A percentile compares a stretch with the other conserved stretches of the same genome.
phyloP scores from a whole-genome alignment of 805 yeast genomes.

The Candida ponderosae region DNA sequence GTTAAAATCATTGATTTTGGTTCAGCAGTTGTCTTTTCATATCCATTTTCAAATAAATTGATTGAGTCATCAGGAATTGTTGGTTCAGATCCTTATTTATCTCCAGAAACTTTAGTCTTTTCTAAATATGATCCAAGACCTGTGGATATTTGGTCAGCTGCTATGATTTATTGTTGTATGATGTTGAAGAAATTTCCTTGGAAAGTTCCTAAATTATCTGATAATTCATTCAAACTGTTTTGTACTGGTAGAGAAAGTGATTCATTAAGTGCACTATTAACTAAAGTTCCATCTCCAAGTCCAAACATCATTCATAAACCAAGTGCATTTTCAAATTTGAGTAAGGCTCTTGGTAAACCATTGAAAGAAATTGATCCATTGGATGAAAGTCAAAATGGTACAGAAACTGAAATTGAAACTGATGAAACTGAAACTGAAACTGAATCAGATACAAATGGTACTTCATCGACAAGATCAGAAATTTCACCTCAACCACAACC shows the following conservation, averaged over 20 bases:
- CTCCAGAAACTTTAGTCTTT: constrained; percentile 75
- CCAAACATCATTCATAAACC: constrained; percentile 13
- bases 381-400: background rate
- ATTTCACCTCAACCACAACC: background rate
- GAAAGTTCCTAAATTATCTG: constrained; percentile 85
- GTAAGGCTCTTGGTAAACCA: constrained; percentile 20
- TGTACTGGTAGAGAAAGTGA: constrained; percentile 66
- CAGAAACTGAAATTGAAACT: background rate
- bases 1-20: constrained; percentile 91
- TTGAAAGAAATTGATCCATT: constrained; percentile 10
- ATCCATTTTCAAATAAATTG: constrained; percentile 48
- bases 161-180: constrained; percentile 90
- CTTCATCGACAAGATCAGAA: constrained; percentile 9
- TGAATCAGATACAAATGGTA: constrained; percentile 6
- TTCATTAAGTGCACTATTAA: constrained; percentile 55
- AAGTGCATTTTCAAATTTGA: constrained; percentile 17
- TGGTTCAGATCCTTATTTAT: constrained; percentile 93
- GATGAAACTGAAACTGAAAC: constrained; percentile 1
- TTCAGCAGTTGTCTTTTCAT: constrained; percentile 76
- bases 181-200: constrained; percentile 84
- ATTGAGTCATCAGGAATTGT: constrained; percentile 78
- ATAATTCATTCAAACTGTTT: constrained; percentile 76
- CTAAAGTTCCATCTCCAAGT: constrained; percentile 44
- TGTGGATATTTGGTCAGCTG: constrained; percentile 90
- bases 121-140: constrained; percentile 73